Conservation (phyloP, 192 early-diverging fungal species). For the Paraglomus brasilianum region DNA sequence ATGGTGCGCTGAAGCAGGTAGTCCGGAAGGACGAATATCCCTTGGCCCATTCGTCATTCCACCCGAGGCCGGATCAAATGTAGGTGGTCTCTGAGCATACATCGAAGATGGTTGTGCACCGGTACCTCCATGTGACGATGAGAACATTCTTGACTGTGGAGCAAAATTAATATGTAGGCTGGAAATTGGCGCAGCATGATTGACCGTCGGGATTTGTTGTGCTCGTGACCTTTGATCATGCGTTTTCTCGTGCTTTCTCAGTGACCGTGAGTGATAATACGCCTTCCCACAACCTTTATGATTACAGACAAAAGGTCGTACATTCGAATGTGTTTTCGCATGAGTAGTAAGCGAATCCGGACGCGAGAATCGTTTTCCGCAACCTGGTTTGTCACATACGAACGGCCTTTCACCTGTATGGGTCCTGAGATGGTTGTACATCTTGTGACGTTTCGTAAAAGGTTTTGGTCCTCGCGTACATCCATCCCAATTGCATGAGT, state of each 20-base stretch:
- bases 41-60: no score
- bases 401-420: conserved; percentile 78
- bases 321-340: conserved; percentile 58
- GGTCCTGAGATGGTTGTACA: conserved; percentile 68
- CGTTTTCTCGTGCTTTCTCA: conserved; percentile 60
- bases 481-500: conserved; percentile 49
- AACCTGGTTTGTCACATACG: conserved; percentile 56
- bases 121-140: neutral
- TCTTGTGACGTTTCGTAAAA: conserved; percentile 69
- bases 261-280: conserved; percentile 61
- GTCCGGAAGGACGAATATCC: no score
- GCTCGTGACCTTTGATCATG: conserved; percentile 38
- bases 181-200: conserved; percentile 12
- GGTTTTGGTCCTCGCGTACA: conserved; percentile 50
- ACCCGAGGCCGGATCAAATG: no score
- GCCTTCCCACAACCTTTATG: conserved; percentile 55
- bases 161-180: conserved; percentile 28
- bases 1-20: neutral
- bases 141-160: neutral
- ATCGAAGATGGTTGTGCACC: no score
- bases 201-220: conserved; percentile 25
- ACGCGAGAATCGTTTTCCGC: conserved; percentile 48
- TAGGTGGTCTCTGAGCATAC: no score
- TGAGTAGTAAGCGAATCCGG: conserved; percentile 51
- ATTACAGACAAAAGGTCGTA: conserved; percentile 54